Base-by-base conservation (phyloP, 2,329 filamentous ascomycete genomes). In the Blastomyces emzantsi region DNA sequence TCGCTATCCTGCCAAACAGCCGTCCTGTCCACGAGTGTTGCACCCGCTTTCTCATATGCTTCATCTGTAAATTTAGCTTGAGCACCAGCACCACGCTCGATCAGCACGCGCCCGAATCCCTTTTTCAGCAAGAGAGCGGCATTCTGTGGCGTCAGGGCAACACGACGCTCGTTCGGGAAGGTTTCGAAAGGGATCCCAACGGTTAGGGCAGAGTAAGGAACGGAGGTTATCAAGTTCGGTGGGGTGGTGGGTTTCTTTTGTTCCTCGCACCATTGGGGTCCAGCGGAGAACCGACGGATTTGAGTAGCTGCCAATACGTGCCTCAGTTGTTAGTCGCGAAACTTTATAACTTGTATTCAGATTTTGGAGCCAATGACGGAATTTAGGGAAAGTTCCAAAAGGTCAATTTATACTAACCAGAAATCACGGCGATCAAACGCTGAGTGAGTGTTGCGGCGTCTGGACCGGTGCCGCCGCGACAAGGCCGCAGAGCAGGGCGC, bases 81-180 rank as follows among this genome's bases (percentile, higher is more conserved):
- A 58, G 82, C 80, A 11, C 92, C 92, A n/a, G 91, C 91, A 47
- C 90, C 90, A 25, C 86, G 85, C 77, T 96, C 90, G 47, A 96
- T 83, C 2, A 96, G 77, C 30, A 96, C 84, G 66, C 86, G 85
- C 43, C 81, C 82, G 73, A 91, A 94, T 43, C 91, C 92, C 74
- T 95, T 96, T 74, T 95, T 95, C 66, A 92, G 84, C 1, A 96
- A 78, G 0, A 95, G 79, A 1, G 87, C 83, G 19, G 92, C 90
- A 78, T 96, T 96, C 67, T 90, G 85, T 1, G 92, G 92, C 0
- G 90, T 93, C 63, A 96, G 82, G 39, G 92, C 90, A 17, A 96
- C 91, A 60, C 92, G 89, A 52, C 88, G 86, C 78, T 96, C 92
- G 64, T 87, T 85, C 0, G 86, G 84, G 70, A 84, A 91, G n/a